Evolutionary conservation across 208 protist species (phyloP).

Genomic region (Leishmania martiniquensis): DNA sequence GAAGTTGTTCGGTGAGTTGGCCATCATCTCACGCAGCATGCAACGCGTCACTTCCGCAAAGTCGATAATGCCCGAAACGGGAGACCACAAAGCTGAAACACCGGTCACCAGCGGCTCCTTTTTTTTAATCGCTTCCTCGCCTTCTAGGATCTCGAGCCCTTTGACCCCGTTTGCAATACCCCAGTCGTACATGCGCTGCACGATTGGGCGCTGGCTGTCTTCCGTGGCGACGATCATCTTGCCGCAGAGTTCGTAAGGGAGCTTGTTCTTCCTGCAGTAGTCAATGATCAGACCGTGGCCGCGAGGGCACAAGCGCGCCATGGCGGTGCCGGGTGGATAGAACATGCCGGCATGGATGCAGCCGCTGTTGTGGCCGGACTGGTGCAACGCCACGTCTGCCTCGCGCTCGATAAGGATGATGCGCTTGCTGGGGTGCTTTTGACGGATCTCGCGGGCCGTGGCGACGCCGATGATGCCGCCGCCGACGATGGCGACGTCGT

Average conservation of each 20-base stretch:
- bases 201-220: slow-evolving; percentile 41
- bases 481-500: slow-evolving; percentile 91
- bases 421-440: slow-evolving; percentile 68
- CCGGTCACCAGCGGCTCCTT: slow-evolving; percentile 79
- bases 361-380: slow-evolving; percentile 91
- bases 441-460: slow-evolving; percentile 70
- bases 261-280: slow-evolving; percentile 84
- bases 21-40: slow-evolving; percentile 68
- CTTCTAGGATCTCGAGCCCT: slow-evolving; percentile 66
- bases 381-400: slow-evolving; percentile 86
- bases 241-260: slow-evolving; percentile 82
- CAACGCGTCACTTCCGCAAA: slow-evolving; percentile 75
- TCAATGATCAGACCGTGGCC: slow-evolving; percentile 86
- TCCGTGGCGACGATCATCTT: slow-evolving; percentile 91
- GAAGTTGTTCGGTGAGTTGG: slow-evolving; percentile 45
- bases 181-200: slow-evolving; percentile 80
- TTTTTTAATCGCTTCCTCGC: slow-evolving; percentile 66
- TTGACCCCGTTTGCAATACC: slow-evolving; percentile 87
- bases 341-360: slow-evolving; percentile 95
- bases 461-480: slow-evolving; percentile 89
- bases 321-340: slow-evolving; percentile 78
- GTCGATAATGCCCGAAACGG: slow-evolving; percentile 87
- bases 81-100: slow-evolving; percentile 82
- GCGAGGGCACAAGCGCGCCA: slow-evolving; percentile 85
- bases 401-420: slow-evolving; percentile 90